A percentile compares a stretch with the other conserved stretches of the same genome.
phyloP scores from a whole-genome alignment of 2,329 filamentous ascomycete genomes.

The Cladosporium sp. region DNA sequence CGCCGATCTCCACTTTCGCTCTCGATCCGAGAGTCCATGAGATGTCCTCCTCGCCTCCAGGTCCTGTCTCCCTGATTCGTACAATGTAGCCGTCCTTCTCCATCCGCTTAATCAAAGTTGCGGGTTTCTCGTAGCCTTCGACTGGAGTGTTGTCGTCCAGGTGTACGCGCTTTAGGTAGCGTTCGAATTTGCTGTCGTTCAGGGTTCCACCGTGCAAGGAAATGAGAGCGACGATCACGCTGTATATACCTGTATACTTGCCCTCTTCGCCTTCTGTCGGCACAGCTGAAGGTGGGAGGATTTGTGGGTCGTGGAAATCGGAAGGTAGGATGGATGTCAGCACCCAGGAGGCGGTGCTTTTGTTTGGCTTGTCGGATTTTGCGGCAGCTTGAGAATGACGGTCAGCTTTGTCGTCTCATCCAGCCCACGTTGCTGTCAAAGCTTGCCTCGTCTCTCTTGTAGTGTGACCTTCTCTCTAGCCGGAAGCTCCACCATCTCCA shows the following conservation, averaged over 20 bases:
- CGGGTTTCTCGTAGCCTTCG: constrained; percentile 58
- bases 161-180: constrained; percentile 71
- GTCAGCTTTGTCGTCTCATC: neutral
- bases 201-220: constrained; percentile 67
- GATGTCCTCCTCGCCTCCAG: constrained; percentile 65
- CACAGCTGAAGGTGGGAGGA: constrained; percentile 64
- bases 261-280: constrained; percentile 66
- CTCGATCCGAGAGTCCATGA: constrained; percentile 83
- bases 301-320: constrained; percentile 58
- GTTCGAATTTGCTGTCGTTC: constrained; percentile 71
- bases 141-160: constrained; percentile 67
- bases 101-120: constrained; percentile 69
- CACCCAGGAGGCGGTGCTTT: constrained; percentile 57
- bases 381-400: constrained; percentile 44
- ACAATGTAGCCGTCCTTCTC: constrained; percentile 80
- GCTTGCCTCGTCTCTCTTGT: constrained; percentile 68
- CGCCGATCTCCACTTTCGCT: constrained; percentile 78
- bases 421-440: neutral
- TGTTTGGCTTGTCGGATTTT: constrained; percentile 46
- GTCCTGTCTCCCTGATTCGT: constrained; percentile 63
- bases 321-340: constrained; percentile 69
- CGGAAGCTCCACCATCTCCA: constrained; percentile 84
- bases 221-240: constrained; percentile 73
- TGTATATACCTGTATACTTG: constrained; percentile 78
- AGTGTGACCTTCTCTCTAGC: constrained; percentile 75